Conservation (phyloP, 2,329 filamentous ascomycete genomes). For the Orbilia blumenaviensis region DNA sequence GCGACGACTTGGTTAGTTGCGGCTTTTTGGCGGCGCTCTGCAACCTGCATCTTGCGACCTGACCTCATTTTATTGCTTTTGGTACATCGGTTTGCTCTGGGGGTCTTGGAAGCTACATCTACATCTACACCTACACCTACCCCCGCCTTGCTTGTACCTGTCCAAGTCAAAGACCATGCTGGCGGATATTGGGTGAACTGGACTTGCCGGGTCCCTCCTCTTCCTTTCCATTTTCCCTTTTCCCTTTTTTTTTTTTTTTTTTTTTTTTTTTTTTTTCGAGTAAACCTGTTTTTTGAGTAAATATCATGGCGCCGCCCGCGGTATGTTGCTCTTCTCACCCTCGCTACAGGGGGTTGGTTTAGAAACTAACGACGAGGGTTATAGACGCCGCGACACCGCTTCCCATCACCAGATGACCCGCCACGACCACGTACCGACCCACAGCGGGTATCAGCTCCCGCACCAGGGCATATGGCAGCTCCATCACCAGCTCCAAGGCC, state of each 20-base stretch:
- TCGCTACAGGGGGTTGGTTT: background rate
- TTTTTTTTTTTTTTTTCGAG: background rate
- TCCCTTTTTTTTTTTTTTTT: background rate
- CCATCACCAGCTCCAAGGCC: constrained; percentile 8
- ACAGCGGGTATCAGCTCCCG: background rate
- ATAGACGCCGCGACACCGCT: constrained; percentile 45
- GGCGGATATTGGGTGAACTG: no score
- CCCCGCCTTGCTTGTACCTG: no score
- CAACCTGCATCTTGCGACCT: no score
- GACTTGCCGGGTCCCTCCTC: no score
- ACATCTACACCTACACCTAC: no score
- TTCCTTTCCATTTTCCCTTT: background rate
- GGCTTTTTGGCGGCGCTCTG: no score
- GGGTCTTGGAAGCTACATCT: no score
- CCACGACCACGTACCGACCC: constrained; percentile 16
- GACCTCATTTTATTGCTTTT: no score
- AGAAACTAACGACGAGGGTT: background rate
- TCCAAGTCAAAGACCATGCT: no score
- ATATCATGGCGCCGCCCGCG: constrained; percentile 16
- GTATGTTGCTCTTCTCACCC: background rate
- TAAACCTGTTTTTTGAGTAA: no score
- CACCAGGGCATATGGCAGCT: background rate
- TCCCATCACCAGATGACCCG: constrained; percentile 40
- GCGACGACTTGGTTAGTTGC: no score
- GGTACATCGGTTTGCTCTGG: no score